Evolutionary conservation across 208 protist genomes (phyloP).

Genomic region (Acanthamoeba triangularis): DNA sequence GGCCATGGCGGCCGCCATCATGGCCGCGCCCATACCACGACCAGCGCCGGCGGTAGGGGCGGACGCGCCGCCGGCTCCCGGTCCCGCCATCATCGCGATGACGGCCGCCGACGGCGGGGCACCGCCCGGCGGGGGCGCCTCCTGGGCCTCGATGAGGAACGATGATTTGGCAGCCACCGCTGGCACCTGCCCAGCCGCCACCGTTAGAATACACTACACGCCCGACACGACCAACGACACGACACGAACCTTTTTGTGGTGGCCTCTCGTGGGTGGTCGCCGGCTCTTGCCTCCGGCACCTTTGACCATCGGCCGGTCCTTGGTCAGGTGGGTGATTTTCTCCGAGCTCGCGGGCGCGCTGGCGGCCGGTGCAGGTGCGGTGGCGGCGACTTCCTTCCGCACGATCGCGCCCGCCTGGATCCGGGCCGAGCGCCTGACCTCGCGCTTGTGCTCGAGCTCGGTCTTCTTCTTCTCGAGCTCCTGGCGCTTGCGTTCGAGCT

Average conservation of each 20-base stretch:
- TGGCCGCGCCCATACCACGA: constrained; percentile 14
- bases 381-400: neutral
- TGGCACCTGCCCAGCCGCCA: neutral
- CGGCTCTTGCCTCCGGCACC: neutral
- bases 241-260: constrained; percentile 53
- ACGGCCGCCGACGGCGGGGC: neutral
- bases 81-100: constrained; percentile 7
- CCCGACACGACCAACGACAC: neutral
- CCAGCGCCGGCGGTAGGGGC: neutral
- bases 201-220: neutral
- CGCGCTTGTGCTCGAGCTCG: constrained; percentile 28
- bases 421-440: constrained; percentile 13
- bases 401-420: neutral
- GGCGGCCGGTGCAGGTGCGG: neutral
- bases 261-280: constrained; percentile 22
- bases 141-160: constrained; percentile 21
- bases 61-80: neutral
- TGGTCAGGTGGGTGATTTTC: constrained; percentile 43
- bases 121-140: neutral
- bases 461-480: constrained; percentile 69
- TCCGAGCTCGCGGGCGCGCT: neutral
- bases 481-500: constrained; percentile 2
- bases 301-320: constrained; percentile 20
- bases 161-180: constrained; percentile 25
- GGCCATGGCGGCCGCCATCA: constrained; percentile 31